These are phyloP conservation scores for Penicillium sclerotigenum DNA, from an alignment of 2,329 filamentous ascomycete genomes.

Conservation along the genomic window DNA sequence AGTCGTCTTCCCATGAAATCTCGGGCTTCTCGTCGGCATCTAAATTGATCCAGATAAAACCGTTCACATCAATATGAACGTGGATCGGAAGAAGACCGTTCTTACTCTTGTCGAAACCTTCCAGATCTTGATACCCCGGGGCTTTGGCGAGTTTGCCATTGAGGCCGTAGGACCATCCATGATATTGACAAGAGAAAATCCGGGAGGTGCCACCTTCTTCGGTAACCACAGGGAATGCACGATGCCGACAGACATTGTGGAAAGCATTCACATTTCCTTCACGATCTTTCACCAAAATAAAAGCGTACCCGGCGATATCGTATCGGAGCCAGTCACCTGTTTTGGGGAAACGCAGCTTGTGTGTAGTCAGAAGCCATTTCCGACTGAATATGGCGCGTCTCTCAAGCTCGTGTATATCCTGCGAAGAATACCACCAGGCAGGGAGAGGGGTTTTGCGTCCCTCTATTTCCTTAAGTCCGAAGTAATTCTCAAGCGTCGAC, in stretches of 20 bases:
- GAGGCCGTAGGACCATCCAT: constrained; percentile 26
- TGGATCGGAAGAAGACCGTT: constrained; percentile 24
- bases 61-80: constrained; percentile 19
- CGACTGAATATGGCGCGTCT: constrained; percentile 56
- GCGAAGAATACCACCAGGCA: constrained; percentile 47
- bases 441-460: constrained; percentile 46
- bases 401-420: constrained; percentile 53
- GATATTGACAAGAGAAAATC: constrained; percentile 26
- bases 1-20: constrained; percentile 20
- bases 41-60: constrained; percentile 25
- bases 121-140: constrained; percentile 22
- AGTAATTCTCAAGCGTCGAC: constrained; percentile 6
- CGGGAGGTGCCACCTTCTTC: constrained; percentile 18
- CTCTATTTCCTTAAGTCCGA: not conserved
- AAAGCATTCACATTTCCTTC: constrained; percentile 49
- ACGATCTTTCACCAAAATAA: constrained; percentile 53
- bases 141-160: constrained; percentile 26
- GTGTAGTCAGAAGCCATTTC: constrained; percentile 45
- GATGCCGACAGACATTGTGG: constrained; percentile 24
- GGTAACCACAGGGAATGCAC: constrained; percentile 25
- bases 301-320: constrained; percentile 56
- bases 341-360: constrained; percentile 48
- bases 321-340: constrained; percentile 57
- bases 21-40: constrained; percentile 16
- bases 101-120: constrained; percentile 24